Base-by-base conservation (phyloP, 1,284 basidiomycete genomes). In the Leccinum pachyderme region DNA sequence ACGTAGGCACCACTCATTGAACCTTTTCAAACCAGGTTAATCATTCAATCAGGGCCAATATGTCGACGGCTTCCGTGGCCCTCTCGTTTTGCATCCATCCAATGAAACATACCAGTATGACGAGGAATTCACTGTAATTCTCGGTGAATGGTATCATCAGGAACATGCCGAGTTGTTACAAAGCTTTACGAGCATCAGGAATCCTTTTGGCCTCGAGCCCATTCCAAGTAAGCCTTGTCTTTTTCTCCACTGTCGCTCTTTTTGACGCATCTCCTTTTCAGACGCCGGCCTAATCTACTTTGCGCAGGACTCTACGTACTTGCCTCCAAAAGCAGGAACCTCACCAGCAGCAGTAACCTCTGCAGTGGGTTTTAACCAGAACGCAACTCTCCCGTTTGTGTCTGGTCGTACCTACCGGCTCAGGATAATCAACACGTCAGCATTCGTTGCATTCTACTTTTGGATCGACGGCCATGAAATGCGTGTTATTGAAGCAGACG, bases 391-490 rank as follows among this genome's bases (percentile, higher is more conserved):
- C 5, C 82, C 87, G 0, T 96, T 97, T 73, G 76, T 83, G 63
- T 79, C 93, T 4, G 94, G 94, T 12, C 87, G 86, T 78, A 87
- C 87, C 0, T 91, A 91, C 67, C 83, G 89, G 5, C 67, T 84
- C 22, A 75, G 92, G 15, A 75, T 98, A 60, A 76, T 97, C 69
- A 98, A 97, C 75, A 89, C 82, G 46, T 77, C 82, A 45, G 86
- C 83, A 0, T 86, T 92, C 55, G 69, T 82, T 0, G 79, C 85
- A 65, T 95, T 93, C 75, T 88, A 81, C 75, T 87, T 96, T 72
- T 91, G 87, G 83, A 89, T 98, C 52, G 93, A 96, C 59, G 93
- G 93, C 1, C 95, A 98, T 69, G 81, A 89, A 32, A 95, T 97
- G 92, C 75, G 80, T 9, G 81, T 98, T 61, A 94, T 98, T 65